Conservation (phyloP, 768 basidiomycete species). For the Clitopilus hobsonii region DNA sequence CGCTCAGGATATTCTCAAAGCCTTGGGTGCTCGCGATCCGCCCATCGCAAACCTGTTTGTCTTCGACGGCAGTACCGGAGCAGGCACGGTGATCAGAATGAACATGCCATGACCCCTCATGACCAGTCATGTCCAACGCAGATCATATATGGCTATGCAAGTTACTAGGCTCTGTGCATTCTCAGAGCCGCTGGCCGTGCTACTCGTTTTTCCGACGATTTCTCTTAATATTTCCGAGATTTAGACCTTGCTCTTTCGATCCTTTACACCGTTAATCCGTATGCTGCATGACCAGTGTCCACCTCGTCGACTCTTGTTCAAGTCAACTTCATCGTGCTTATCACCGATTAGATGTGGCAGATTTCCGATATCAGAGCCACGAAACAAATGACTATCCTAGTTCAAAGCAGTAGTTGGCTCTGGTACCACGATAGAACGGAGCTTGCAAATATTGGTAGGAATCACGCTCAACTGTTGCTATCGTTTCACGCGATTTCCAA, state of each 20-base stretch:
- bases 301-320: neutral
- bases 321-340: neutral
- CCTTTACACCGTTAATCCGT: neutral
- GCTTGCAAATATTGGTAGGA: too few relatives aligned
- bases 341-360: neutral
- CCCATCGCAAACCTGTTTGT: constrained; percentile 91
- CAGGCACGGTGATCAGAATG: constrained; percentile 62
- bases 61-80: constrained; percentile 81
- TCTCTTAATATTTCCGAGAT: neutral
- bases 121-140: neutral
- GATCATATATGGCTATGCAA: neutral
- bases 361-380: too few relatives aligned
- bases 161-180: neutral
- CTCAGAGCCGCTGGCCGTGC: neutral
- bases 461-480: too few relatives aligned
- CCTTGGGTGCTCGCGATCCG: constrained; percentile 83
- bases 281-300: neutral
- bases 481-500: too few relatives aligned
- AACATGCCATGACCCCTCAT: constrained; percentile 34
- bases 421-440: too few relatives aligned
- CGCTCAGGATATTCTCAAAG: constrained; percentile 92
- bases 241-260: neutral
- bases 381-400: too few relatives aligned
- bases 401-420: too few relatives aligned
- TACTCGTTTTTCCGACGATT: neutral